Base-by-base conservation (phyloP, 2,329 filamentous ascomycete species). In the Metarhizium robertsii region DNA sequence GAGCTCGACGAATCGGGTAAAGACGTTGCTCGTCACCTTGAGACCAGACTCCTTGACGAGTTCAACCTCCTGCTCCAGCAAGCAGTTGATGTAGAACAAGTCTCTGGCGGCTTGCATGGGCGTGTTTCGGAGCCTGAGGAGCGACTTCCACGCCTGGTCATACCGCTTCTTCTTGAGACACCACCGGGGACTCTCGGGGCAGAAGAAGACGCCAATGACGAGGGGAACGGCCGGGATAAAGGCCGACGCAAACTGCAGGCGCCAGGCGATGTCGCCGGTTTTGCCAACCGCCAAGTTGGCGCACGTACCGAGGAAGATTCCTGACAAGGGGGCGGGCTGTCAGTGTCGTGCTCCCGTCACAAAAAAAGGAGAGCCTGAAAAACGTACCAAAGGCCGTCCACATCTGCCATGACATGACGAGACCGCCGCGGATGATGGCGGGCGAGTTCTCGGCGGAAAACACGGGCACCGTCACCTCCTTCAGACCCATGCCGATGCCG, bases 151-250 rank as follows among this genome's bases (percentile, higher is more conserved):
- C 1, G 84, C 84, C 50, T 80, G 70, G 3, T 58, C 57, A 61
- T 83, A 78, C 53, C 72, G 73, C 13, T 74, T 74, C 63, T 85
- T 85, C 65, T 85, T 85, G 67, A 87, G 79, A 54, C 77, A 80
- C 83, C 84, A 88, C 53, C 83, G 76, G 2, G 84, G 83, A 2
- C 81, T 85, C 62, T 86, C 83, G 0, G 83, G 83, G 59, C 82
- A 85, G 60, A 85, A 76, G 60, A 73, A 87, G 30, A 86, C 72
- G 11, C 73, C 69, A 0, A 82, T 16, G 10, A 84, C 65, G 4
- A 88, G 71, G 7, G 84, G 83, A 1, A 88, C 67, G 0, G 84
- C 82, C 1, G 85, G 84, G 40, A 86, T 78, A 52, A 86, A 82
- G 2, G 85, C 83, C 2, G 83, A 85, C 10, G 77, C 83, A 6